Evolutionary conservation across 2,329 filamentous ascomycete species (phyloP), one percentile per base, ranked within the genome.

Genomic region (Aaosphaeria arxii): DNA sequence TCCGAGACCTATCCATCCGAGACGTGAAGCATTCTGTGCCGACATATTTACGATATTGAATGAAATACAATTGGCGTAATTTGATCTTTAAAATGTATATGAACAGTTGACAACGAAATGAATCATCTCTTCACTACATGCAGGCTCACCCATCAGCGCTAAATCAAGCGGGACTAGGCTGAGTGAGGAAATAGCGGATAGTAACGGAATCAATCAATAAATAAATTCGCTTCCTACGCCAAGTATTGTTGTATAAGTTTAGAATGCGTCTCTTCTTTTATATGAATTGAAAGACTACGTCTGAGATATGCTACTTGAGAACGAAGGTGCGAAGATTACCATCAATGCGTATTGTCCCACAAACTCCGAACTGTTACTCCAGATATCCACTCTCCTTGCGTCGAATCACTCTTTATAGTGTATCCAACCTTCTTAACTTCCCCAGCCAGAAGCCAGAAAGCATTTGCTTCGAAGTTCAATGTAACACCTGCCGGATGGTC

Each of bases 401-500:
- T 74, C n/a, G 57, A 67, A 65, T 75, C 77, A 33, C 66, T 74
- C 51, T 77, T 71, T 1, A 78, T 65, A 11, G 58, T 72, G 50
- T 77, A 81, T 0, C 63, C 63, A 5, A 83, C 57, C 43, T 71
- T 65, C 55, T 70, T 76, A 42, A 64, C 68, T 59, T 77, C 67
- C 0, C 75, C 77, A 24, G 70, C 68, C 39, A 67, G 53, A 32
- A 83, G 56, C 59, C 76, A 73, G 50, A 83, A 83, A 0, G 72
- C 73, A 57, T 83, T 83, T 1, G 74, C 67, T 5, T 80, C 74
- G 50, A 83, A 84, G 32, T 73, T 72, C 1, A 79, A 68, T 7
- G 81, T 71, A 1, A 72, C 67, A 0, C 74, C 75, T 1, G 71
- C 63, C 1, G 78, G 77, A 48, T 80, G 76, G 45, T 79, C 77